Evolutionary conservation across 1,139 yeast genomes (phyloP).

Genomic region (Trichomonascaceae sp.): DNA sequence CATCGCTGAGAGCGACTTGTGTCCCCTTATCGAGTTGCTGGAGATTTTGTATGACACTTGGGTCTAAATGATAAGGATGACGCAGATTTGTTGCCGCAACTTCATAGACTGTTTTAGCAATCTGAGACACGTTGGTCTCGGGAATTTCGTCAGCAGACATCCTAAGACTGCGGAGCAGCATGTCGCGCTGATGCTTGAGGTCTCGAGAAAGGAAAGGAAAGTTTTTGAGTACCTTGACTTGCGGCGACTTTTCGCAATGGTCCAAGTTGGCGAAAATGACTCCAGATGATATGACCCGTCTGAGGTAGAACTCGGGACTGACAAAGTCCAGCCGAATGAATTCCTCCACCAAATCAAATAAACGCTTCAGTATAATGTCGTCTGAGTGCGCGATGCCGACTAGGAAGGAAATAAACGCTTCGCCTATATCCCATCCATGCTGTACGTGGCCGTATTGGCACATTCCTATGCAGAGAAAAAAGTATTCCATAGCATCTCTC

Average conservation of each 20-base stretch:
- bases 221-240: conserved; percentile 34
- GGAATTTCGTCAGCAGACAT: neutral
- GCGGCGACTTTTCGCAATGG: too few relatives aligned
- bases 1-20: conserved; percentile 8
- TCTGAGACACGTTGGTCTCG: neutral
- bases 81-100: neutral
- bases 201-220: conserved; percentile 29
- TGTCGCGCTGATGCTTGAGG: conserved; percentile 13
- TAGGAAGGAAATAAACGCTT: conserved; percentile 19
- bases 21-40: neutral
- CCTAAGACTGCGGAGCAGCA: conserved; percentile 11
- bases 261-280: too few relatives aligned
- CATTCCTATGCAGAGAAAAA: conserved; percentile 16
- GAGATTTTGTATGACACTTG: neutral
- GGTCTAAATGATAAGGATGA: neutral
- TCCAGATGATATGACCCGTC: conserved; percentile 77
- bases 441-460: conserved; percentile 11
- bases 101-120: neutral
- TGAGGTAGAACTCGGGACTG: conserved; percentile 52
- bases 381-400: conserved; percentile 11
- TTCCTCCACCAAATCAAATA: conserved; percentile 44
- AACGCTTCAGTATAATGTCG: conserved; percentile 22
- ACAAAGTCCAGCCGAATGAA: conserved; percentile 37
- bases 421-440: conserved; percentile 18
- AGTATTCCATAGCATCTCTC: conserved; percentile 14